Evolutionary conservation across 2,329 filamentous ascomycete species (phyloP), one percentile per base, ranked within the genome.

Genomic region (Scleromitrula shiraiana): DNA sequence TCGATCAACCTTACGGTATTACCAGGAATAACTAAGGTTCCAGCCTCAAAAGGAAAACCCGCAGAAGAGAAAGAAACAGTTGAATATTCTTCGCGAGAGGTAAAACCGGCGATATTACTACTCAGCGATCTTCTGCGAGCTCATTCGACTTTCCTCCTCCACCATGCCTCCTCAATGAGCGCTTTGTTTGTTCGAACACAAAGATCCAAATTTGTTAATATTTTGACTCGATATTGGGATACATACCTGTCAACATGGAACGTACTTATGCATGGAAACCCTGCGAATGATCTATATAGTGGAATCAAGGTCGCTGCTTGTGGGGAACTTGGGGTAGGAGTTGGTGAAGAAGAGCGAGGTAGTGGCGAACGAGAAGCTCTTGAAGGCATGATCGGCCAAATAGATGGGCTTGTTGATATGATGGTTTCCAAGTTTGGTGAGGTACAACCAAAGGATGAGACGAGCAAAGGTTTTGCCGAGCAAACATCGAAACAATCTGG

Each of bases 301-400:
- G 89, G 87, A 5, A 80, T 95, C 62, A 95, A 95, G 65, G 74
- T 98, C 26, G 88, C 90, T 10, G 87, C 85, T 6, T 89, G 88
- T 27, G 91, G 93, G 15, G 91, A 97, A 67, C 77, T 97, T 22
- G 93, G 93, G 14, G 79, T 96, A 38, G 93, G 93, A 0, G 93
- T 97, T 1, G 93, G 93, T 15, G 93, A 97, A 64, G 93, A 97
- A 68, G 88, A 96, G 47, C 84, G 89, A 64, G 91, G 91, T 4
- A 96, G 91, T 63, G 89, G 89, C 26, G 91, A 97, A 69, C 76
- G 91, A 59, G 91, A 94, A 59, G 91, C 97, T 0, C 71, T 98
- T 1, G 91, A 97, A 65, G 88, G 88, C n/a, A 80, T 95, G 53
- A 80, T 88, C 1, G 76, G 75, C 8, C 75, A 86, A 47, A 86